Evolutionary conservation across 75 land plant species (phyloP).

Genomic region (Pinus taeda): DNA sequence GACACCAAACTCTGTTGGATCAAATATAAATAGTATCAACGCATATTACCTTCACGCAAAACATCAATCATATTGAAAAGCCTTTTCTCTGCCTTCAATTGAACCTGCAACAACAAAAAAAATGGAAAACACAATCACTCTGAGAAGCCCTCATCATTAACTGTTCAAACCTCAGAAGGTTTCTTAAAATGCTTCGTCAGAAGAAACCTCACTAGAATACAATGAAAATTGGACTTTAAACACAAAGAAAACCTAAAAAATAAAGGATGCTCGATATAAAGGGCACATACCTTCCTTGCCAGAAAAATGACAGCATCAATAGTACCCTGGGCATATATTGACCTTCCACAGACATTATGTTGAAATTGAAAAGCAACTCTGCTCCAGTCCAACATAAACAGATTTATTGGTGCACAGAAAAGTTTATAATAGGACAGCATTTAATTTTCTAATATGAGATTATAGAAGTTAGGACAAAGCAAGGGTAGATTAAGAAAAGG

Average conservation of each 20-base stretch:
- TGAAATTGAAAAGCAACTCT: conserved; percentile 95
- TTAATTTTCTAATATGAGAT: background rate
- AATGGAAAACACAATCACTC: background rate
- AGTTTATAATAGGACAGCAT: background rate
- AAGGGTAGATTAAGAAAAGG: background rate
- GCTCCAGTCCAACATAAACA: conserved; percentile 11
- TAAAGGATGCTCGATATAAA: background rate
- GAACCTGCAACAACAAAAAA: conserved; percentile 42
- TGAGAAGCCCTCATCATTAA: background rate
- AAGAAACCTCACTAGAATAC: background rate
- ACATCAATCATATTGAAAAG: conserved; percentile 96
- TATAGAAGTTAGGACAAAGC: background rate
- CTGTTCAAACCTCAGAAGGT: background rate
- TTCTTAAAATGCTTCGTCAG: conserved; percentile 5
- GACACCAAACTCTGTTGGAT: too few species aligned
- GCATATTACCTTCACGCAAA: conserved; percentile 93
- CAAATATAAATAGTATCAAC: conserved; percentile 30
- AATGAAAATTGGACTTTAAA: background rate
- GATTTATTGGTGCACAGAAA: background rate
- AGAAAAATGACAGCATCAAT: conserved; percentile 91
- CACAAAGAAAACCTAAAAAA: background rate
- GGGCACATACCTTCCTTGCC: conserved; percentile 69
- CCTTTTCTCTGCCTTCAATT: conserved; percentile 62
- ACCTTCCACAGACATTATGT: conserved; percentile 97
- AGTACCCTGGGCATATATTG: conserved; percentile 97